Conservation (phyloP, 176 grass and related monocot genomes). For the Bothriochloa decipiens region DNA sequence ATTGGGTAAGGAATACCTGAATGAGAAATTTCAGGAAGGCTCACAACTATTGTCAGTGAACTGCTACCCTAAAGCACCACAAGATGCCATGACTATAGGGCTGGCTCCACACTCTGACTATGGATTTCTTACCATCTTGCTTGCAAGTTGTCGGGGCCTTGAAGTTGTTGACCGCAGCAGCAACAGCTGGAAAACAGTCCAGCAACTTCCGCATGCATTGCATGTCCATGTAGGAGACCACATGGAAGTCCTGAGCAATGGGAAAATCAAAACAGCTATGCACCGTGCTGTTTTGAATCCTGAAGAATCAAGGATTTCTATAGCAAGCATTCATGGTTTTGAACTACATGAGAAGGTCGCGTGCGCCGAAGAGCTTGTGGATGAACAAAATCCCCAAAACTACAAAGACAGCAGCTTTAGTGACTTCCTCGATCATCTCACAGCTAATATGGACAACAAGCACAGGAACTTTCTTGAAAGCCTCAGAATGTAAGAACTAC, state of each 20-base stretch:
- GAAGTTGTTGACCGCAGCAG: slow-evolving; percentile 52
- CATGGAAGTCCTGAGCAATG: slow-evolving; percentile 76
- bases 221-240: slow-evolving; percentile 77
- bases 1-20: slow-evolving; percentile 42
- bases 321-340: slow-evolving; percentile 76
- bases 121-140: slow-evolving; percentile 69
- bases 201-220: slow-evolving; percentile 38
- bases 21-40: slow-evolving; percentile 63
- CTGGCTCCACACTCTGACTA: slow-evolving; percentile 78
- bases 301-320: slow-evolving; percentile 52
- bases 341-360: slow-evolving; percentile 64
- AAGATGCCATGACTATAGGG: slow-evolving; percentile 35
- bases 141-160: slow-evolving; percentile 60
- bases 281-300: slow-evolving; percentile 59
- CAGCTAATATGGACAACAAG: slow-evolving; percentile 11
- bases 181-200: slow-evolving; percentile 52
- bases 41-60: slow-evolving; percentile 73
- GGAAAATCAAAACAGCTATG: slow-evolving; percentile 53
- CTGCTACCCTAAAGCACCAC: slow-evolving; percentile 48
- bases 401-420: slow-evolving; percentile 70
- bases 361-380: slow-evolving; percentile 52
- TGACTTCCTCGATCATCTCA: slow-evolving; percentile 71
- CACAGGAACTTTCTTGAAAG: slow-evolving; percentile 59
- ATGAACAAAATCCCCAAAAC: slow-evolving; percentile 50
- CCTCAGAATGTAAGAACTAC: slow-evolving; percentile 38